Evolutionary conservation across 2,329 filamentous ascomycete species (phyloP).

Genomic region (Thielaviopsis cerberus): DNA sequence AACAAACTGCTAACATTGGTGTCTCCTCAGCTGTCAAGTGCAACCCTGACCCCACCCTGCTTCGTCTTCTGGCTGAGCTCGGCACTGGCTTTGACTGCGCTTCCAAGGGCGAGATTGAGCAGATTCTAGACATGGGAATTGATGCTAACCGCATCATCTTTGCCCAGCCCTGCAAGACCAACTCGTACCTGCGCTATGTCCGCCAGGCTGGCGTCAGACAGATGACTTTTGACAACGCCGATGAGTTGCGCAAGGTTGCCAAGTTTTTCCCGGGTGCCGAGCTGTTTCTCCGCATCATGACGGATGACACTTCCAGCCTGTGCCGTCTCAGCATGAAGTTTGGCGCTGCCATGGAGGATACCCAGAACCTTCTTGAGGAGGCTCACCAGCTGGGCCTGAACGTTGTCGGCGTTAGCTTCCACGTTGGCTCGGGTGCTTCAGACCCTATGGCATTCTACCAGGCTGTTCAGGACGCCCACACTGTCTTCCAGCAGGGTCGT

Average conservation of each 20-base stretch:
- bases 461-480: slow-evolving; percentile 73
- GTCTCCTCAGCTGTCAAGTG: slow-evolving; percentile 69
- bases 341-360: slow-evolving; percentile 71
- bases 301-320: slow-evolving; percentile 84
- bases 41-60: slow-evolving; percentile 80
- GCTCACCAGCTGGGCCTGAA: slow-evolving; percentile 72
- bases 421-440: slow-evolving; percentile 88
- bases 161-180: slow-evolving; percentile 98
- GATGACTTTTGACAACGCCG: slow-evolving; percentile 98
- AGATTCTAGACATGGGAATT: slow-evolving; percentile 66
- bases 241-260: slow-evolving; percentile 96
- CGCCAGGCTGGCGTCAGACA: slow-evolving; percentile 71
- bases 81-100: slow-evolving; percentile 96
- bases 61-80: slow-evolving; percentile 70
- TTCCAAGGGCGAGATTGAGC: slow-evolving; percentile 91
- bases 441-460: slow-evolving; percentile 83
- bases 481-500: slow-evolving; percentile 71
- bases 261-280: slow-evolving; percentile 76
- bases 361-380: slow-evolving; percentile 55
- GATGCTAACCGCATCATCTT: slow-evolving; percentile 90
- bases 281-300: slow-evolving; percentile 84
- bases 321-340: slow-evolving; percentile 97
- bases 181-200: slow-evolving; percentile 88
- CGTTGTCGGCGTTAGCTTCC: slow-evolving; percentile 91
- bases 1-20: background rate